Percentiles rank a stretch among this genome's conserved stretches.
Evolutionary conservation across 1,284 basidiomycete species (phyloP).

Genomic region (Sporisorium iseilematis-ciliati): DNA sequence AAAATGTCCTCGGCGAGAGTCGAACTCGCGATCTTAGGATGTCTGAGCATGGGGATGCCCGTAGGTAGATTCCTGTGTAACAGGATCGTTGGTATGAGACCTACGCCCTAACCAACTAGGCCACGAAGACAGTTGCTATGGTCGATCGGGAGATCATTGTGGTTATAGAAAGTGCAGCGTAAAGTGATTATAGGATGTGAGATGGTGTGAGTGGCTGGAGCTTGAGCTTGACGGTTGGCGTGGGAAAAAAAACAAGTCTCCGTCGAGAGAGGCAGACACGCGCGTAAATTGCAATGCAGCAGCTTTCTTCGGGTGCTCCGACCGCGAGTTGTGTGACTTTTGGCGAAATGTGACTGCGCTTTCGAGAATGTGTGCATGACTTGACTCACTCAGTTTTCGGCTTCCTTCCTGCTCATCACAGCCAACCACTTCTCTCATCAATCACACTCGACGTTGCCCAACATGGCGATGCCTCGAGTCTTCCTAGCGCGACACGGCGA

Average conservation of each 20-base stretch:
- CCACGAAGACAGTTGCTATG: constrained; percentile 28
- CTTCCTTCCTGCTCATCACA: neutral
- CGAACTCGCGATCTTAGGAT: constrained; percentile 57
- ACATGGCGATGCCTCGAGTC: constrained; percentile 64
- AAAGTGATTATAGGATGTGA: neutral
- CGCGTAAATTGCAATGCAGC: neutral
- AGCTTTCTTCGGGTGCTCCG: too few relatives aligned
- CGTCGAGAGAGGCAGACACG: neutral
- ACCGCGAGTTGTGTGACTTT: too few relatives aligned
- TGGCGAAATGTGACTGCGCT: too few relatives aligned
- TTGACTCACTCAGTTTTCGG: neutral
- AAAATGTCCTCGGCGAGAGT: constrained; percentile 50
- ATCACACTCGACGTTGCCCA: neutral
- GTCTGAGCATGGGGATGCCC: constrained; percentile 18
- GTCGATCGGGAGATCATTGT: neutral
- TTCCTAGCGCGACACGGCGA: constrained; percentile 67
- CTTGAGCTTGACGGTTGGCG: too few relatives aligned
- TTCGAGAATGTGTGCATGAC: too few relatives aligned
- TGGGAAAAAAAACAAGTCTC: too few relatives aligned
- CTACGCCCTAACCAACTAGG: constrained; percentile 56
- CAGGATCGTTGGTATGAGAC: constrained; percentile 53
- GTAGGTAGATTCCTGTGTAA: constrained; percentile 36
- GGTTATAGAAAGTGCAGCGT: neutral
- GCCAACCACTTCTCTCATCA: neutral
- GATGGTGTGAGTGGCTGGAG: too few relatives aligned